Evolutionary conservation across 164 flowering plant species (phyloP).

Genomic region (Taxillus chinensis): DNA sequence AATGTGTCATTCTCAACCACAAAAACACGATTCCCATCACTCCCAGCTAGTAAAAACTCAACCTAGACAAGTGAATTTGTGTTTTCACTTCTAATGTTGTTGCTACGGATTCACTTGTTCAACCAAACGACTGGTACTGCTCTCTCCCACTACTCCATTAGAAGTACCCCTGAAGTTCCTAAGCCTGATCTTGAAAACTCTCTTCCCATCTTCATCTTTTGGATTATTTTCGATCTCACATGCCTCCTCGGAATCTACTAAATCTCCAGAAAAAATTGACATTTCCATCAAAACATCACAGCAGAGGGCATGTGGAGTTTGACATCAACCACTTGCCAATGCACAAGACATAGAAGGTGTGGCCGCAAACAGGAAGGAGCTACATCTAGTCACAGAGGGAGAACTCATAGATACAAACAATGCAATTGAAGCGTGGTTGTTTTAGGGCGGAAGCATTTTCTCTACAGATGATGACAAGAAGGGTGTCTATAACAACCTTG

Average conservation of each 20-base stretch:
- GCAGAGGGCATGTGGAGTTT: conserved; percentile 71
- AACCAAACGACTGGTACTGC: conserved; percentile 46
- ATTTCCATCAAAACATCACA: conserved; percentile 34
- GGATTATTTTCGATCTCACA: conserved; percentile 17
- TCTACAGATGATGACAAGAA: conserved; percentile 48
- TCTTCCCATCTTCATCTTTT: conserved; percentile 22
- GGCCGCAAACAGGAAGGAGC: conserved; percentile 54
- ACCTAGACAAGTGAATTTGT: conserved; percentile 46
- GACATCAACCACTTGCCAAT: conserved; percentile 66
- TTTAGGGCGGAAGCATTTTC: conserved; percentile 36
- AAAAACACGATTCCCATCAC: conserved; percentile 32
- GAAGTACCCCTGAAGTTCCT: conserved; percentile 43
- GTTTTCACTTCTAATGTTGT: conserved; percentile 57
- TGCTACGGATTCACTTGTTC: conserved; percentile 65
- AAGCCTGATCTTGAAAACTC: conserved; percentile 54
- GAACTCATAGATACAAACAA: conserved; percentile 64
- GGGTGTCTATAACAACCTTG: conserved; percentile 49
- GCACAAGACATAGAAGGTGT: conserved; percentile 62
- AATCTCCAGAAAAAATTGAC: conserved; percentile 30
- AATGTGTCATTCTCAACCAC: too few species aligned
- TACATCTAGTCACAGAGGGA: conserved; percentile 41
- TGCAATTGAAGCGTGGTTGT: conserved; percentile 57
- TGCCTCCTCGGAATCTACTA: conserved; percentile 29
- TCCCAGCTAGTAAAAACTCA: conserved; percentile 21
- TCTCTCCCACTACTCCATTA: conserved; percentile 19